Base-by-base conservation (phyloP, 176 grass and related monocot species). In the Tillandsia fasciculata region DNA sequence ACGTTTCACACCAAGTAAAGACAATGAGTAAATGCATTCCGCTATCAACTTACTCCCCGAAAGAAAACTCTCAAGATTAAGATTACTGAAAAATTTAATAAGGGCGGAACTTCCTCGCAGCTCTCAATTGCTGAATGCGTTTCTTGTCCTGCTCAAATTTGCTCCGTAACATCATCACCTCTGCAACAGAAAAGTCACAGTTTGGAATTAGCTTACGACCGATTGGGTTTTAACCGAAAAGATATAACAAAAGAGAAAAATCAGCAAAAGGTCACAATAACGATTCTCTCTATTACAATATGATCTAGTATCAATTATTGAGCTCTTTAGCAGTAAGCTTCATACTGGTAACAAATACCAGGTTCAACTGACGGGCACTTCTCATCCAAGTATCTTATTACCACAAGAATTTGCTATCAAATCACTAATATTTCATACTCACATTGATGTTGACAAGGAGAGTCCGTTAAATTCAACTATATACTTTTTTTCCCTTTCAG, bases 141-240 rank as follows among this genome's bases (percentile, higher is more conserved):
- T 86, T 99, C 79, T 82, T 99, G 57, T 99, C 94, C 78, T 99
- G 89, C 87, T 93, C 87, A 61, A 93, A 99, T 64, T 88, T 92
- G 74, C 75, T 89, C 70, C 84, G 82, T 73, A 99, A 48, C 87
- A 93, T 93, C 65, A 91, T 84, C 50, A 99, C 51, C 79, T 99
- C 94, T 99, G 90, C 72, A 65, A 53, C 61, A 79, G 8, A 71
- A 79, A 70, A 42, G 7, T 42, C 11, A 61, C 7, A 61, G 18
- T 61, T 4, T 23, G 13, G 15, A 61, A 61, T 61, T 61, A 61
- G 10, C 8, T 9, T 10, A 23, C 56, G 22, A 42, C 33, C 33
- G 33, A 42, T 42, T 42, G 33, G 4, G 33, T 42, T 42, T 42
- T 42, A 42, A 42, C 33, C 5, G 33, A 42, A 42, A 1, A 7